Conservation (phyloP, 306 rosid species). For the Prunus mira region DNA sequence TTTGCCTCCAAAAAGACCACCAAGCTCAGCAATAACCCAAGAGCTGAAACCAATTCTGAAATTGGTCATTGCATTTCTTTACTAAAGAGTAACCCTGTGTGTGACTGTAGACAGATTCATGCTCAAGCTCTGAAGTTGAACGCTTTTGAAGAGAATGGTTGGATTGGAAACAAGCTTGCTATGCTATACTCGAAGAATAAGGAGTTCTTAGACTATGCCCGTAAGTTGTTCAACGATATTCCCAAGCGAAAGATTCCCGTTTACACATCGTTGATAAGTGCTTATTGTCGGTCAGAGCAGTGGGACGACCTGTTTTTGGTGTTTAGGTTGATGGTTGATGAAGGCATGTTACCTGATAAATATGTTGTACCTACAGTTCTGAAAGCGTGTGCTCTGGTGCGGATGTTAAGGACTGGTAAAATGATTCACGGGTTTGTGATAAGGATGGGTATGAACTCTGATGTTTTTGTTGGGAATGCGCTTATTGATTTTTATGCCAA, state of each 20-base stretch:
- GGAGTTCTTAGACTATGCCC: conserved; percentile 33
- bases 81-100: background rate
- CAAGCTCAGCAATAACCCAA: background rate
- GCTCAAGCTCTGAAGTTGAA: conserved; percentile 28
- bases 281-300: conserved; percentile 31
- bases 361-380: conserved; percentile 45
- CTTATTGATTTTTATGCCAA: conserved; percentile 40
- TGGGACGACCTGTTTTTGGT: conserved; percentile 39
- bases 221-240: conserved; percentile 31
- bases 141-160: conserved; percentile 20
- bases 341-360: conserved; percentile 32
- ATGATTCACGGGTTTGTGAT: conserved; percentile 39
- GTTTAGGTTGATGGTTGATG: conserved; percentile 37
- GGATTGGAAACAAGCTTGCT: conserved; percentile 23
- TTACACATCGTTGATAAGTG: conserved; percentile 28
- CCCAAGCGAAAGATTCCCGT: conserved; percentile 20
- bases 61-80: conserved; percentile 20
- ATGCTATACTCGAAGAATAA: background rate
- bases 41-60: conserved; percentile 16
- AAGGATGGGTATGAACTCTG: conserved; percentile 28
- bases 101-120: conserved; percentile 27
- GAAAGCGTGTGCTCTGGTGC: conserved; percentile 37
- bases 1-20: conserved; percentile 7
- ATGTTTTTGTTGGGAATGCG: conserved; percentile 40
- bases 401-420: conserved; percentile 28